These are phyloP conservation scores for Leccinum olivaceopallidum DNA, from an alignment of 768 basidiomycete species.

Conservation along the genomic window DNA sequence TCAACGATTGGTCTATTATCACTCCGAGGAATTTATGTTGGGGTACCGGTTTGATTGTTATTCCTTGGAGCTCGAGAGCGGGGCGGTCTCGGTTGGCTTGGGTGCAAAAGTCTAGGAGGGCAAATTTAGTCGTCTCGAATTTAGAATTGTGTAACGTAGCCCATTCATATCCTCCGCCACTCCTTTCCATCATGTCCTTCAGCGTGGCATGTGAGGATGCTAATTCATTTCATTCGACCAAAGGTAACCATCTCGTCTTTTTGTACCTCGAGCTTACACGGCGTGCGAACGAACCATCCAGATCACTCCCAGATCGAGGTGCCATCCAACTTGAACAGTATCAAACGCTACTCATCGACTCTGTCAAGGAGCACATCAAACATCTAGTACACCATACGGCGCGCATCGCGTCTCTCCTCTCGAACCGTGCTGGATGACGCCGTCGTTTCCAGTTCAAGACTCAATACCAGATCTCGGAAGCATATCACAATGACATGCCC, in stretches of 20 bases:
- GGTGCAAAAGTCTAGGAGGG: too few species aligned
- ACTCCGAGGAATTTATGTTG: too few species aligned
- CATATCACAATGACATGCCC: conserved; percentile 87
- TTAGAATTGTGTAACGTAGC: too few species aligned
- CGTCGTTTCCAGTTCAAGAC: conserved; percentile 73
- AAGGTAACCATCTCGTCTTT: conserved; percentile 55
- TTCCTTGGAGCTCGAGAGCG: too few species aligned
- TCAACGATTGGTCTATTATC: too few species aligned
- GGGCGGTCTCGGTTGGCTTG: too few species aligned
- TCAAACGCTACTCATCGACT: conserved; percentile 97
- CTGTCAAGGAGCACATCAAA: conserved; percentile 98
- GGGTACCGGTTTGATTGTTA: too few species aligned
- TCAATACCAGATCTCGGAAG: conserved; percentile 93
- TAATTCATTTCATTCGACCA: conserved; percentile 72
- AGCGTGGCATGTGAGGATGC: too few species aligned
- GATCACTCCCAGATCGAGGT: conserved; percentile 66
- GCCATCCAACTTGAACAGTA: conserved; percentile 90
- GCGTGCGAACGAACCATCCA: not conserved
- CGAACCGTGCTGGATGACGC: conserved; percentile 1
- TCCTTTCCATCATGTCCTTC: too few species aligned
- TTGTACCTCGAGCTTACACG: not conserved
- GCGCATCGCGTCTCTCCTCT: conserved; percentile 1
- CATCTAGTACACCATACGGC: conserved; percentile 85
- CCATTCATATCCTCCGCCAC: too few species aligned
- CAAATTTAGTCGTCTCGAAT: too few species aligned